phyloP scores from a whole-genome alignment of 2,329 filamentous ascomycete genomes.

The Clonostachys rhizophaga region DNA sequence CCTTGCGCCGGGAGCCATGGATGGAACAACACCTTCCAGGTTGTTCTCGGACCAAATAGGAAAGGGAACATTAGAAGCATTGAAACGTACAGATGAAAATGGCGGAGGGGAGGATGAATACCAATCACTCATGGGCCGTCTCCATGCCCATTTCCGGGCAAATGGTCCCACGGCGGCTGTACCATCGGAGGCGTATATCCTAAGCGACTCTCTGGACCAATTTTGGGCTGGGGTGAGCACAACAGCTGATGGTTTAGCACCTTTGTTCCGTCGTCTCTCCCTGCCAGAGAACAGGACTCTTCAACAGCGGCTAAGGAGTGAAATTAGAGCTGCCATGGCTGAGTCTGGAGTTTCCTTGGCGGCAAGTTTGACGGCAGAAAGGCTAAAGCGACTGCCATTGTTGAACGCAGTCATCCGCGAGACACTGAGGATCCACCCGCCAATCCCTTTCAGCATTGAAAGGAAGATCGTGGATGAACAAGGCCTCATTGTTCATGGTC shows the following conservation, averaged over 20 bases:
- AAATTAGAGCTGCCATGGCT: neutral
- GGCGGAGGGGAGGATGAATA: neutral
- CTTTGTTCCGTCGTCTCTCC: neutral
- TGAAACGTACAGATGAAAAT: neutral
- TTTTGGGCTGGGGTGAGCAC: constrained; percentile 6
- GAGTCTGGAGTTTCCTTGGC: neutral
- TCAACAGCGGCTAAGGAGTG: neutral
- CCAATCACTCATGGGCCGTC: neutral
- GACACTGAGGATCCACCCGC: constrained; percentile 43
- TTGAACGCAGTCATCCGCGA: constrained; percentile 48
- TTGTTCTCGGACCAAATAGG: neutral
- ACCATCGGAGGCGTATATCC: constrained; percentile 5
- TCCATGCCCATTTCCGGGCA: neutral
- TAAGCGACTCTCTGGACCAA: constrained; percentile 5
- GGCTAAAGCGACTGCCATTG: constrained; percentile 45
- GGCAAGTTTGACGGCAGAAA: neutral
- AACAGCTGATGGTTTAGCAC: neutral
- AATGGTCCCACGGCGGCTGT: neutral
- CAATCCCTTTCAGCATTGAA: constrained; percentile 18
- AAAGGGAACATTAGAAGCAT: neutral
- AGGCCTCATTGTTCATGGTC: neutral
- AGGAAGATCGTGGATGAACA: neutral
- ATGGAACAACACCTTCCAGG: neutral
- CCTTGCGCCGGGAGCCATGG: neutral
- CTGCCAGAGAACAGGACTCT: neutral